A percentile compares a stretch with the other conserved stretches of the same genome.
Evolutionary conservation across 179 eudicot species (phyloP).

Genomic region (Spergularia azorica): DNA sequence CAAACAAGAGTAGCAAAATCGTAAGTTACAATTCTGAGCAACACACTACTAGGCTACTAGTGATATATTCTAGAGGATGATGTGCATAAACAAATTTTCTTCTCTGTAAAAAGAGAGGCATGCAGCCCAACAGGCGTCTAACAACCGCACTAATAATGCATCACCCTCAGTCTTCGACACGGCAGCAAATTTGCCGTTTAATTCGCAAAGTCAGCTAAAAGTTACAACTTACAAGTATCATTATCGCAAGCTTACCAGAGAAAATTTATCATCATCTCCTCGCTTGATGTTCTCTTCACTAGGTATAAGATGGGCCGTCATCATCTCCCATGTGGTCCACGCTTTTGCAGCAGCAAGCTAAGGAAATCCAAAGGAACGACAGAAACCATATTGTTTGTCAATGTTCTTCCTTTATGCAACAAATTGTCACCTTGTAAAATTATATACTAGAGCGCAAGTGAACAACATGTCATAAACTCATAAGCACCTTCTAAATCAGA

Average conservation of each 20-base stretch:
- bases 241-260: constrained; percentile 53
- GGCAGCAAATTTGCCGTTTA: neutral
- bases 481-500: too few species aligned
- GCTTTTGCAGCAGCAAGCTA: constrained; percentile 92
- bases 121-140: neutral
- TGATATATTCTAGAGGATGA: neutral
- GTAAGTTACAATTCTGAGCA: neutral
- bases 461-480: too few species aligned
- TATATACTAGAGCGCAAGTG: too few species aligned
- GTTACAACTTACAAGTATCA: neutral
- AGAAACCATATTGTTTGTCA: neutral
- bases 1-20: neutral
- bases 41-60: neutral
- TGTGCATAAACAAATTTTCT: neutral
- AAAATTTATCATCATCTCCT: constrained; percentile 84
- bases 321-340: constrained; percentile 99
- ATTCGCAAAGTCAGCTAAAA: constrained; percentile 5
- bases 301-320: constrained; percentile 86
- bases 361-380: neutral
- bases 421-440: neutral
- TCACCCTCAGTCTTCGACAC: neutral
- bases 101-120: neutral
- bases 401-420: neutral
- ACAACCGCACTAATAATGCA: neutral
- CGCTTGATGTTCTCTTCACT: constrained; percentile 75